Base-by-base conservation (phyloP, 2,329 filamentous ascomycete genomes). In the Phoma sp. region DNA sequence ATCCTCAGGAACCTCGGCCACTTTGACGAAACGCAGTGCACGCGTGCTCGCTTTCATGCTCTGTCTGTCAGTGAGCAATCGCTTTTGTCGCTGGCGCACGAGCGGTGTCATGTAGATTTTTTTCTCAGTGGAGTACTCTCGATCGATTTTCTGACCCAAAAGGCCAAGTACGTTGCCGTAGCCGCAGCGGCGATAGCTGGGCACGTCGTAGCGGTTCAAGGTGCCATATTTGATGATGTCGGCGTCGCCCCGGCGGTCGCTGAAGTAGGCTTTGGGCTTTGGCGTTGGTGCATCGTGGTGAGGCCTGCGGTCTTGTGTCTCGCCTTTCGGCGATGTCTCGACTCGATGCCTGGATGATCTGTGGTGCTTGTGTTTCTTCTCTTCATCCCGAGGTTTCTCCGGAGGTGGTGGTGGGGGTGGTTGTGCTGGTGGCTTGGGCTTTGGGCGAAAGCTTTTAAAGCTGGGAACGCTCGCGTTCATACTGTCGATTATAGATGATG, bases 171-270 rank as follows among this genome's bases (percentile, higher is more conserved):
- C 79, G 53, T 81, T 82, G 2, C 92, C 92, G 51, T 80, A 79
- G 13, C 92, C 90, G 57, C 79, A 78, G 6, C 91, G 87, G 57
- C 82, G 82, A 70, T 96, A 97, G 2, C 76, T 67, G 0, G 92
- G 92, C 10, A 96, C 77, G 49, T 83, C 84, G 61, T 89, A 90
- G 32, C 85, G 85, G 70, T 96, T 87, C 35, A 90, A 82, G 25
- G 85, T 83, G 2, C 90, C 91, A 71, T 93, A 97, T 24, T 83
- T 83, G 39, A 89, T 74, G 61, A 95, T 92, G 43, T 92, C 82
- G 4, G 82, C 79, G 67, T 98, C 94, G 0, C 94, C 93, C 67
- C 86, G 87, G 37, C 80, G 85, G 74, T 98, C 94, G 46, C 65
- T 69, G 43, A 68, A 67, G 43, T 66, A 72, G 8, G 43, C 8